Evolutionary conservation across 176 grass and related monocot species (phyloP), one percentile per base, ranked within the genome.

Genomic region (Hsuehochloa calcarea): DNA sequence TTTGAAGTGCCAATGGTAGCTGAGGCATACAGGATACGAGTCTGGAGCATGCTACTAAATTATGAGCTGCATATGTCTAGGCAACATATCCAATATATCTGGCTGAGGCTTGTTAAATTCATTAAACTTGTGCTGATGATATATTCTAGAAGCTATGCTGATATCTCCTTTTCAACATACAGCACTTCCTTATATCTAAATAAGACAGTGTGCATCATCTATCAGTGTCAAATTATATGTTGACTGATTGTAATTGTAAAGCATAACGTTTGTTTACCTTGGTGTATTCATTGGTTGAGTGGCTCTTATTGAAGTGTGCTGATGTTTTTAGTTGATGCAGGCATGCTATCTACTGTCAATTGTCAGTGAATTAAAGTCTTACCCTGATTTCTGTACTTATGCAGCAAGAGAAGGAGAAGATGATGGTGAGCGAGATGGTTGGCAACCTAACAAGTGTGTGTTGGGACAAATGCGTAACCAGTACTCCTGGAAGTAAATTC

Each of bases 391-490:
- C 13, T 63, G 29, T 14, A 51, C 60, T 12, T 49, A 7, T 90
- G 76, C 80, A 91, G 91, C 80, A 95, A 87, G 86, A 92, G 88
- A 82, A 89, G 76, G 35, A 91, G 68, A 84, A 52, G 72, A 82
- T 90, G 63, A 95, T 95, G 93, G 16, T 85, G 6, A 83, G 40
- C 45, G 72, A 95, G 77, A 87, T 91, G 71, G 68, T 95, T 20
- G 78, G 91, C 50, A 95, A 91, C 68, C 46, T 93, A 19, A 95
- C 93, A 4, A 88, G 76, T 26, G 66, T 82, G 79, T 92, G 88
- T 69, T 92, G 93, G 93, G 90, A 91, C 88, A 93, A 93, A 65
- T 93, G 93, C 68, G 72, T 95, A 11, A 87, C 86, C 1, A 39
- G 88, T 13, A 79, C 84, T 4, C 93, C 86, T 0, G 93, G 93